These are phyloP conservation scores for Xylaria sp. DNA, from an alignment of 2,329 filamentous ascomycete species.

Conservation along the genomic window DNA sequence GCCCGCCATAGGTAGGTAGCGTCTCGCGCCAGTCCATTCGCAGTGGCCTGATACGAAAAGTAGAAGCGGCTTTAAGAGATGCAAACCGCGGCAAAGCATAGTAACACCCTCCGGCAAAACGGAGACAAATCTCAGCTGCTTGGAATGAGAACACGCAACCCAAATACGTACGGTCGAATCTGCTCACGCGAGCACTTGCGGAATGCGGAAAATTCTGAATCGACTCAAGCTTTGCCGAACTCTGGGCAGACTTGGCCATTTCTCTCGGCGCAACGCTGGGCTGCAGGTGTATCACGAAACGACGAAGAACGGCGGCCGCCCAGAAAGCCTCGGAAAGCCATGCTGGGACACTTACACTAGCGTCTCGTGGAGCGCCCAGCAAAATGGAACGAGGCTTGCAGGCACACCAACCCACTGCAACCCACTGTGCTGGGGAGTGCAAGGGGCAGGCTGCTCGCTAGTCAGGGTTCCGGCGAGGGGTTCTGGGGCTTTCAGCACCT, in stretches of 20 bases:
- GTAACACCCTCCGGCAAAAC: neutral
- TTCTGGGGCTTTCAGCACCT: conserved; percentile 3
- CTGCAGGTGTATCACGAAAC: neutral
- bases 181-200: conserved; percentile 48
- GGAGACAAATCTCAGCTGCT: neutral
- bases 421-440: conserved; percentile 8
- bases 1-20: neutral
- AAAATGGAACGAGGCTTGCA: conserved; percentile 12
- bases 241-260: conserved; percentile 14
- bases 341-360: conserved; percentile 6
- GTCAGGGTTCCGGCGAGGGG: conserved; percentile 5
- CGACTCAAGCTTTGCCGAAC: conserved; percentile 21
- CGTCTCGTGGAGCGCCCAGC: conserved; percentile 10
- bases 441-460: neutral
- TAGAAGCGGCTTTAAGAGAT: neutral
- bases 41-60: neutral
- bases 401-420: neutral
- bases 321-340: neutral
- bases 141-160: neutral
- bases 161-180: neutral
- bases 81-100: conserved; percentile 10
- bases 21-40: neutral
- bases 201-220: conserved; percentile 31
- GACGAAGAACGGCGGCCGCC: conserved; percentile 1
- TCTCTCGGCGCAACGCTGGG: neutral